These are phyloP conservation scores for Ogataea paraovalis DNA, from an alignment of 805 yeast genomes.

Conservation along the genomic window DNA sequence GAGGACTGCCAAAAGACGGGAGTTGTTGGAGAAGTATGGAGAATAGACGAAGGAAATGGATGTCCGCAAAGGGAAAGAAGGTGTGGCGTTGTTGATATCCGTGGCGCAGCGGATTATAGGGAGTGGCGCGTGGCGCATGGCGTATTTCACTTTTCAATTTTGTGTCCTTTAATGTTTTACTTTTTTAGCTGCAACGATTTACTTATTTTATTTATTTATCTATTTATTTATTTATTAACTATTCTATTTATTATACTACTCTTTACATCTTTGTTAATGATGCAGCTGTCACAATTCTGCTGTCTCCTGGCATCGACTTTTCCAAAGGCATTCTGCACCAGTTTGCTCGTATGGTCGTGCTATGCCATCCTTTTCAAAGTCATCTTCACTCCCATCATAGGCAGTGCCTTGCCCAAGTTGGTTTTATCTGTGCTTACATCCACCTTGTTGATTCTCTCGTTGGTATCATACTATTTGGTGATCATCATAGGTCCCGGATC, in stretches of 20 bases:
- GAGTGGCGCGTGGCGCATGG: too few relatives aligned
- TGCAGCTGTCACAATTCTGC: conserved; percentile 16
- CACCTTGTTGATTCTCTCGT: conserved; percentile 32
- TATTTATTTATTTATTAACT: neutral
- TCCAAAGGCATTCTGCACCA: conserved; percentile 46
- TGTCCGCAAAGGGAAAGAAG: too few relatives aligned
- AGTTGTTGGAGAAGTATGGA: conserved; percentile 39
- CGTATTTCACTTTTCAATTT: too few relatives aligned
- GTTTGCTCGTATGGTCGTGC: conserved; percentile 45
- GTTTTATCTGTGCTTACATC: conserved; percentile 26
- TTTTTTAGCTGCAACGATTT: too few relatives aligned
- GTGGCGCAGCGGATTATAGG: too few relatives aligned
- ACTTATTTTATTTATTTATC: neutral
- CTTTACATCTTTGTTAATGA: neutral
- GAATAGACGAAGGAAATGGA: too few relatives aligned
- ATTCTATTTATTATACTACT: neutral
- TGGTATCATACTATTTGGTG: conserved; percentile 51
- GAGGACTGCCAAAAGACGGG: conserved; percentile 29
- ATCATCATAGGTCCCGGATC: conserved; percentile 60
- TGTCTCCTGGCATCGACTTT: conserved; percentile 38
- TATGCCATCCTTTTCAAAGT: conserved; percentile 35
- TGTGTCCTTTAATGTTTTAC: too few relatives aligned
- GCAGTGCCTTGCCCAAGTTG: conserved; percentile 11
- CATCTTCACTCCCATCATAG: conserved; percentile 11
- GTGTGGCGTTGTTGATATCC: too few relatives aligned